A percentile compares a stretch with the other conserved stretches of the same genome.
Evolutionary conservation across 495 filamentous ascomycete genomes (phyloP).

Genomic region (Amniculicola lignicola): DNA sequence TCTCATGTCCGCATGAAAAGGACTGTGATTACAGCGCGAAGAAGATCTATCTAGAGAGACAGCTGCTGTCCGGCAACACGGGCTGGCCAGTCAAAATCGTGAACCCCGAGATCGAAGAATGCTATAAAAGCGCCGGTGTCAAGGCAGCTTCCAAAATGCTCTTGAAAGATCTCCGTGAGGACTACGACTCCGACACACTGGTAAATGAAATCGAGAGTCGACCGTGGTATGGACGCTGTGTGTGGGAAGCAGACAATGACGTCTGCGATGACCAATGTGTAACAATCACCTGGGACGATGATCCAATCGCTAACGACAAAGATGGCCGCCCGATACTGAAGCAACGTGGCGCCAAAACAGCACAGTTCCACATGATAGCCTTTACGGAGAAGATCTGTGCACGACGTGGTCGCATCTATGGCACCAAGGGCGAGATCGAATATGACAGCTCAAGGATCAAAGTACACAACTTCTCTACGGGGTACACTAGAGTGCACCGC

Average conservation of each 20-base stretch:
- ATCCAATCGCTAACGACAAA: constrained; percentile 41
- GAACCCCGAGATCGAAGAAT: constrained; percentile 84
- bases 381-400: constrained; percentile 84
- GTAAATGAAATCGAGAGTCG: constrained; percentile 54
- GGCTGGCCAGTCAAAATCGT: constrained; percentile 87
- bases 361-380: constrained; percentile 90
- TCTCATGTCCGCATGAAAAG: constrained; percentile 68
- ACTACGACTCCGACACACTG: constrained; percentile 59
- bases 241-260: constrained; percentile 87
- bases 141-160: constrained; percentile 48
- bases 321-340: constrained; percentile 19
- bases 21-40: constrained; percentile 80
- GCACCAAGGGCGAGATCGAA: constrained; percentile 76
- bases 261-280: constrained; percentile 91
- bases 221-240: constrained; percentile 90
- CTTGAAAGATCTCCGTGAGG: constrained; percentile 55
- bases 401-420: constrained; percentile 77
- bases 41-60: constrained; percentile 65
- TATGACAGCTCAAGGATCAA: constrained; percentile 69
- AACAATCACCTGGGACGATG: constrained; percentile 78
- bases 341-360: constrained; percentile 71
- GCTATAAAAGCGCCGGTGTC: constrained; percentile 40
- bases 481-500: constrained; percentile 49
- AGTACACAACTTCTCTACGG: constrained; percentile 61
- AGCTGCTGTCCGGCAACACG: constrained; percentile 57